Percentiles rank a stretch among this genome's conserved stretches.
phyloP scores from a whole-genome alignment of 768 basidiomycete genomes.

The Boletales sp. region DNA sequence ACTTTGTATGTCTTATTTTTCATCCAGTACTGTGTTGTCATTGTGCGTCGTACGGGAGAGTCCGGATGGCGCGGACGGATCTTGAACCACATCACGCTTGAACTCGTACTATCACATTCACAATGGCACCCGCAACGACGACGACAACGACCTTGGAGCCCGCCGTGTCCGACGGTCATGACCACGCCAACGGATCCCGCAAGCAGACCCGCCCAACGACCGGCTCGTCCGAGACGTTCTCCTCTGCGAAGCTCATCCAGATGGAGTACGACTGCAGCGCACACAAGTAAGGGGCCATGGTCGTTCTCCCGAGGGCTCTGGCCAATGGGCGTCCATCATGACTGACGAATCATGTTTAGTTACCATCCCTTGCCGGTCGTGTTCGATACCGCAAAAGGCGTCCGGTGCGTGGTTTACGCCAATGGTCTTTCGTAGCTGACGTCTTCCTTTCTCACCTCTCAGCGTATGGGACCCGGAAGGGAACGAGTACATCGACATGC shows the following conservation, averaged over 20 bases:
- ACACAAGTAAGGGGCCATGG: conserved; percentile 83
- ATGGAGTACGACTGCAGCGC: conserved; percentile 82
- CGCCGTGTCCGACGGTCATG: conserved; percentile 12
- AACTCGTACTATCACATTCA: conserved; percentile 2
- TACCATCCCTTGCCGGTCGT: conserved; percentile 96
- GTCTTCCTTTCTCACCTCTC: not conserved
- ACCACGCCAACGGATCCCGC: conserved; percentile 9
- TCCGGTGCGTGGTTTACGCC: conserved; percentile 66
- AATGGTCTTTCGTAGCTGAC: conserved; percentile 3
- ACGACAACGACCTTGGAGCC: not conserved
- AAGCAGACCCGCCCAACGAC: conserved; percentile 13
- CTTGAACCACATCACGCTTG: conserved; percentile 4
- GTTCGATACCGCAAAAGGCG: conserved; percentile 86
- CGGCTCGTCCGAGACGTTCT: conserved; percentile 28
- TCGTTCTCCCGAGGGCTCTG: too few relatives aligned
- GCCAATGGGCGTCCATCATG: not conserved
- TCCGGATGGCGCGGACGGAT: conserved; percentile 14
- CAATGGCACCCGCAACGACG: conserved; percentile 27
- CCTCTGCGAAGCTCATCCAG: conserved; percentile 69
- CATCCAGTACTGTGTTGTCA: too few relatives aligned
- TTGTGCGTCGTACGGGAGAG: not conserved
- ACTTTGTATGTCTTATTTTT: too few relatives aligned
- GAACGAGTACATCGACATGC: conserved; percentile 95
- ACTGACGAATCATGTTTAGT: conserved; percentile 48
- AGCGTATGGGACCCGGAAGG: conserved; percentile 95